These are phyloP conservation scores for Clarireedia homoeocarpa DNA, from an alignment of 2,329 filamentous ascomycete species.

Conservation along the genomic window DNA sequence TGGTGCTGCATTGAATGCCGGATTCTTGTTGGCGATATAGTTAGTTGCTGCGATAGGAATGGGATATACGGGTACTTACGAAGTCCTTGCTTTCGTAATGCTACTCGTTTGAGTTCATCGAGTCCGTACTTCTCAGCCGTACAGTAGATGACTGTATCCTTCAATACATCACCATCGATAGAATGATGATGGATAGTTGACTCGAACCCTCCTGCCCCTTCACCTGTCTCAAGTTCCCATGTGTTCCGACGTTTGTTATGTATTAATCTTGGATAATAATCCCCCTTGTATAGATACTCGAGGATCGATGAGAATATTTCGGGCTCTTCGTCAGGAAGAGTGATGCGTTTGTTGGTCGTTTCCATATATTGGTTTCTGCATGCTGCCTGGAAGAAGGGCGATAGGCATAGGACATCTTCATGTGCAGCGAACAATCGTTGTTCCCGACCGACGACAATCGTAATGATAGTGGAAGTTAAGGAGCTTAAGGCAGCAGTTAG, in stretches of 20 bases:
- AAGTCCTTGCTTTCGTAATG: conserved; percentile 82
- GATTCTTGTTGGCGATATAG: conserved; percentile 50
- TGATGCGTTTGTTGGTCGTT: conserved; percentile 59
- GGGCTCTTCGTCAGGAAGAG: conserved; percentile 77
- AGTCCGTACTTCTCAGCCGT: conserved; percentile 78
- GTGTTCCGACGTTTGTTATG: conserved; percentile 75
- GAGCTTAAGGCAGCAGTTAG: conserved; percentile 34
- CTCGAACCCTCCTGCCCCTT: conserved; percentile 52
- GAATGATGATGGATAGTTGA: conserved; percentile 62
- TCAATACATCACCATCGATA: conserved; percentile 62
- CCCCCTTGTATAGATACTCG: conserved; percentile 78
- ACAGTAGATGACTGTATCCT: conserved; percentile 88
- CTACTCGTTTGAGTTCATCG: conserved; percentile 74
- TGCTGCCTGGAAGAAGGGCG: conserved; percentile 67
- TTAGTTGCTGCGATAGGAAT: conserved; percentile 42
- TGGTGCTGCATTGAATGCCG: conserved; percentile 85
- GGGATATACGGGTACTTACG: conserved; percentile 41
- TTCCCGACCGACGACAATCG: conserved; percentile 70
- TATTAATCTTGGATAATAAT: conserved; percentile 78
- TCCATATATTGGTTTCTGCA: conserved; percentile 56
- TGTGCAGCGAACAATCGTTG: conserved; percentile 87
- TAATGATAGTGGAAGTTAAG: conserved; percentile 64
- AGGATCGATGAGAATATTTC: conserved; percentile 87
- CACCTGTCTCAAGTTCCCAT: conserved; percentile 70
- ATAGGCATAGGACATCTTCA: conserved; percentile 72